Conservation (phyloP, 225 moss, liverwort and hornwort genomes). For the Physcomitrellopsis africana region DNA sequence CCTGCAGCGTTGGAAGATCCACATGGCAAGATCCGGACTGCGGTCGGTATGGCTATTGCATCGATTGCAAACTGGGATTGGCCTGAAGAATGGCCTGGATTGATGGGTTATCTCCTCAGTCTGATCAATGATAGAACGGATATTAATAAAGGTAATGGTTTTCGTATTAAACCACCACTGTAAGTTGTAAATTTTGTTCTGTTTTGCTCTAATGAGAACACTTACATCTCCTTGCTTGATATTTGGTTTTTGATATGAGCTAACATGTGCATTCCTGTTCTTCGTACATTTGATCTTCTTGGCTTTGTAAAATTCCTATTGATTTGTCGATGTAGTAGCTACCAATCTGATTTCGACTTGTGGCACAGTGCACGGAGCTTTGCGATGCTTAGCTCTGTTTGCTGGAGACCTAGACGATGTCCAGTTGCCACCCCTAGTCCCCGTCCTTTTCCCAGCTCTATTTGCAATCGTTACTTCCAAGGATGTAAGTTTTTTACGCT, state of each 20-base stretch:
- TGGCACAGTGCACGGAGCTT: slow-evolving; percentile 84
- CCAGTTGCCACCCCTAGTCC: slow-evolving; percentile 86
- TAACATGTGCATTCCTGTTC: background rate
- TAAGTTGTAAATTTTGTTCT: slow-evolving; percentile 17
- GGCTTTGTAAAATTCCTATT: slow-evolving; percentile 9
- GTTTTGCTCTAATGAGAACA: background rate
- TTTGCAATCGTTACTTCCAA: slow-evolving; percentile 70
- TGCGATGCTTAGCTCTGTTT: slow-evolving; percentile 89
- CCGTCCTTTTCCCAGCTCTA: slow-evolving; percentile 86
- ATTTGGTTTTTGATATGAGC: background rate
- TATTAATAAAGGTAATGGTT: slow-evolving; percentile 66
- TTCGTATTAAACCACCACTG: slow-evolving; percentile 5
- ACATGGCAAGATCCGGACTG: slow-evolving; percentile 92
- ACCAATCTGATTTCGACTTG: slow-evolving; percentile 30
- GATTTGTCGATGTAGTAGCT: slow-evolving; percentile 9
- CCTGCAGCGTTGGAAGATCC: slow-evolving; percentile 90
- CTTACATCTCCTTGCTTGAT: background rate
- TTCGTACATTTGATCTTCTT: slow-evolving; percentile 18
- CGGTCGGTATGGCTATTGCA: slow-evolving; percentile 94
- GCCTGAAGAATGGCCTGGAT: slow-evolving; percentile 94
- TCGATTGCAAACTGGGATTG: slow-evolving; percentile 88
- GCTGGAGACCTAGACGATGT: slow-evolving; percentile 89
- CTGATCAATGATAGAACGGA: slow-evolving; percentile 76
- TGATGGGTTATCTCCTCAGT: slow-evolving; percentile 73
- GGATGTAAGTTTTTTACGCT: slow-evolving; percentile 47